Evolutionary conservation across 1,284 basidiomycete genomes (phyloP), one percentile per base, ranked within the genome.

Genomic region (Malassezia brasiliensis): DNA sequence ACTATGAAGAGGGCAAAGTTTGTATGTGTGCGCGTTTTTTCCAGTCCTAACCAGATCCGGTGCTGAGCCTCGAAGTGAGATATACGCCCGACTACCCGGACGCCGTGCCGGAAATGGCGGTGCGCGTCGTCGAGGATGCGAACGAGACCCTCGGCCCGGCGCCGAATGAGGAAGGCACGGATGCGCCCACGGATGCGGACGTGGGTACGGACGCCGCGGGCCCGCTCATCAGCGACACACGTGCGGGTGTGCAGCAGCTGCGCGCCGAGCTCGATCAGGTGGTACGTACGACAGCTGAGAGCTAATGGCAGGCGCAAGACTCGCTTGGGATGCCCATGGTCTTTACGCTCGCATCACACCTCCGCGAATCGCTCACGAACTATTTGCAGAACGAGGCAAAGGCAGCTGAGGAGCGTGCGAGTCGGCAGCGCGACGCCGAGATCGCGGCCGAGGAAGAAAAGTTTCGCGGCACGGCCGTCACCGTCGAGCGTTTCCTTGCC

Each of bases 281-380:
- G 65, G 88, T 88, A 76, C 62, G 83, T 79, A 4, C 9, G n/a
- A 9, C 32, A 34, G 12, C 7, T 8, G 22, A 11, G 22, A 6
- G 11, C 40, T 47, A 4, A n/a, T 10, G 32, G 12, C 15, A 62
- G 88, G 90, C 86, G 28, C 82, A 86, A 70, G 90, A 96, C 70
- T 91, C 88, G 65, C 72, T 90, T 22, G 90, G 90, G 36, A 93
- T 96, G 85, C 90, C 93, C 2, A 96, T 96, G 90, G 91, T 90
- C 11, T 98, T 96, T 72, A 89, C 91, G 0, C 80, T 98, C 6
- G 86, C 90, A 4, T 85, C 88, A 2, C 85, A 88, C 66, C 80
- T 96, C 42, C 81, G 87, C 60, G 91, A 96, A 73, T 80, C 83
- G 47, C 78, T 96, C 12, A 82, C 84, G 5, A 64, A 58, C n/a